phyloP scores from a whole-genome alignment of 176 grass and related monocot genomes.

The Puya raimondii region DNA sequence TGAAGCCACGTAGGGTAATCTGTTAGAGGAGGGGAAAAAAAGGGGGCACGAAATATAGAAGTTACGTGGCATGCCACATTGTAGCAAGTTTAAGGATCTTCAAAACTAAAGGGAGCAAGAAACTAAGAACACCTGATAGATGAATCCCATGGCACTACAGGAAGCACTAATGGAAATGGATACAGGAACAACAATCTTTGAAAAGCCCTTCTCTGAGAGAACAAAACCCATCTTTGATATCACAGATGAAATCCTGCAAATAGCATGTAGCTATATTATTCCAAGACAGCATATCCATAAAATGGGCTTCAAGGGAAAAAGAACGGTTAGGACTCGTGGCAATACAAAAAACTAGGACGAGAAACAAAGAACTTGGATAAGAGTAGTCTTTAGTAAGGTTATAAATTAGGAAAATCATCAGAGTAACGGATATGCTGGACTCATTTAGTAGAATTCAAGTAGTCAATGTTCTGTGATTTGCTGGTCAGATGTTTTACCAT shows the following conservation, averaged over 20 bases:
- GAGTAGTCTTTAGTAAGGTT: no score
- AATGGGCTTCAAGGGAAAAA: no score
- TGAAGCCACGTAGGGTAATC: no score
- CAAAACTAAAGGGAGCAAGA: conserved; percentile 1
- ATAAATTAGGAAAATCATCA: no score
- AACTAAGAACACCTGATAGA: conserved; percentile 74
- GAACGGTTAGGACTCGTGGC: no score
- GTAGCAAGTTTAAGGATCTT: neutral
- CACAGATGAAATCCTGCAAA: conserved; percentile 81
- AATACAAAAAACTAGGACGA: no score
- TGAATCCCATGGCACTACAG: conserved; percentile 86
- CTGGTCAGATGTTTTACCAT: no score
- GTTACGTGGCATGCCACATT: neutral
- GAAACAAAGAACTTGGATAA: no score
- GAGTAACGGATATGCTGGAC: no score
- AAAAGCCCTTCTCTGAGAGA: conserved; percentile 78
- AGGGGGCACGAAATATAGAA: neutral
- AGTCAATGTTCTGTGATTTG: no score
- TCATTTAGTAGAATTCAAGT: no score
- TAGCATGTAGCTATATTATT: conserved; percentile 8
- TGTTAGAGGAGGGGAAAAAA: no score
- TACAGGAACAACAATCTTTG: conserved; percentile 71
- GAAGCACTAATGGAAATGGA: conserved; percentile 73
- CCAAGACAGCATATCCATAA: neutral
- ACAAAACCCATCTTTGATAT: conserved; percentile 98